Evolutionary conservation across 441 rosid species (phyloP), one percentile per base, ranked within the genome.

Genomic region (Manihot esculenta): DNA sequence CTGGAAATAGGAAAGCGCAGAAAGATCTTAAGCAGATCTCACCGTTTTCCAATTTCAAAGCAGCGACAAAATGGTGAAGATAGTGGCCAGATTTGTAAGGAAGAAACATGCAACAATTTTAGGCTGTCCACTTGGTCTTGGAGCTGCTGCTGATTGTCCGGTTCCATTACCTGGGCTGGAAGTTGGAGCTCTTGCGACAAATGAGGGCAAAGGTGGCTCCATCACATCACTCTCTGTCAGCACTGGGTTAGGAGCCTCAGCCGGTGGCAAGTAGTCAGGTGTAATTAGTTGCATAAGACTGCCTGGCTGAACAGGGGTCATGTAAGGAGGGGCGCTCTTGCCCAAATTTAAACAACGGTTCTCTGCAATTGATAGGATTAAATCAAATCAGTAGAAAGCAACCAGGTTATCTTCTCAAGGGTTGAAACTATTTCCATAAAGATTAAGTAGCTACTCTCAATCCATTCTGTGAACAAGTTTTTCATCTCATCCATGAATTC

Each of bases 171-270:
- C 62, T 14, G 86, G 57, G 26, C 71, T 68, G 14, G 81, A 66
- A 42, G 77, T 7, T 35, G 85, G 77, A 10, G 80, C 14, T 48
- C 18, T 75, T 5, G 81, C 57, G 10, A 7, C 10, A 23, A 76
- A 73, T 0, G 84, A 48, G 27, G 98, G 91, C 76, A 92, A 72
- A 11, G 98, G 96, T 66, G 96, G 66, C 85, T 94, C 97, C 0
- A 1, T 67, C 12, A 94, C 86, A 68, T 90, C 97, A 49, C 80
- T 33, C 24, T 74, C 94, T 0, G 75, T 72, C 63, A 94, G 80
- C 64, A 84, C 78, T 1, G 94, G 94, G 35, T 35, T 62, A 33
- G 98, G 99, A 73, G 98, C 91, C 80, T 83, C 78, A 7, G 93
- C 93, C 17, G 99, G 98, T 49, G 97, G 96, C 70, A 82, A 8